Evolutionary conservation across 139 green algal species (phyloP).

Genomic region (Limnomonas spitsbergensis): DNA sequence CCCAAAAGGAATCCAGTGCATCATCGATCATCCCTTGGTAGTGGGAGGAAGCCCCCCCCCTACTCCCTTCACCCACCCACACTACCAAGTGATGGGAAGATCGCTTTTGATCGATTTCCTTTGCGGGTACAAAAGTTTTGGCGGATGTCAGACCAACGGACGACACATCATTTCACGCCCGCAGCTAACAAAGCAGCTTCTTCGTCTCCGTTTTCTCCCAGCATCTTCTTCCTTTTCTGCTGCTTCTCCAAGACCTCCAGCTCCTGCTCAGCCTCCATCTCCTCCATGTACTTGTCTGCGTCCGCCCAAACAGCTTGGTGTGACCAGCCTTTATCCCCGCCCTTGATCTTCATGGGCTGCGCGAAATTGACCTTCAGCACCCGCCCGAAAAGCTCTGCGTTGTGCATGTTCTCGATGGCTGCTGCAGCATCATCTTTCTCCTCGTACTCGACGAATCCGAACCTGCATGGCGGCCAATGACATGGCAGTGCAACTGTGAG

Average conservation of each 20-base stretch:
- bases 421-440: constrained; percentile 82
- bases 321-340: constrained; percentile 58
- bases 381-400: constrained; percentile 68
- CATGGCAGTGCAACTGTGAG: too few species aligned
- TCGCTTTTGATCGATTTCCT: too few species aligned
- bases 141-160: too few species aligned
- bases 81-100: too few species aligned
- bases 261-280: constrained; percentile 61
- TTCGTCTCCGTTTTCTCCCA: background rate
- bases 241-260: constrained; percentile 48
- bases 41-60: too few species aligned
- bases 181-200: background rate
- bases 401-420: constrained; percentile 98
- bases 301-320: constrained; percentile 53
- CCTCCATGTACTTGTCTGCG: constrained; percentile 57
- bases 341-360: constrained; percentile 87
- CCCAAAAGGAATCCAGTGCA: too few species aligned
- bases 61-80: too few species aligned
- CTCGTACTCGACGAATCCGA: constrained; percentile 95
- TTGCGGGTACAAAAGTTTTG: too few species aligned
- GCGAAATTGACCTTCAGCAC: constrained; percentile 79
- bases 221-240: constrained; percentile 20
- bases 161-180: too few species aligned
- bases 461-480: constrained; percentile 47
- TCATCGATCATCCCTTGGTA: too few species aligned